These are phyloP conservation scores for Gossypium stocksii DNA, from an alignment of 345 rosid species.

Conservation along the genomic window DNA sequence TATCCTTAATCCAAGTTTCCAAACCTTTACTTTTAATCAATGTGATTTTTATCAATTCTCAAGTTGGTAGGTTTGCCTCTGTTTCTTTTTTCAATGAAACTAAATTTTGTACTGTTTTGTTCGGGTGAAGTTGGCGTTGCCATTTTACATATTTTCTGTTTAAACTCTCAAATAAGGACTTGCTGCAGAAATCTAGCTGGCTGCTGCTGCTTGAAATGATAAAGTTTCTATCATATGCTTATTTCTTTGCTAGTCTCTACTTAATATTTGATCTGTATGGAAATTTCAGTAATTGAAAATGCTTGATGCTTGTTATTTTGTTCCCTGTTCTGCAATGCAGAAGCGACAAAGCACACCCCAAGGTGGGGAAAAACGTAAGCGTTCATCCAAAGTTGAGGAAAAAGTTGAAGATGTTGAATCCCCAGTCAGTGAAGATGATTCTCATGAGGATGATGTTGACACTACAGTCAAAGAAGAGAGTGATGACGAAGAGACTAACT, in stretches of 20 bases:
- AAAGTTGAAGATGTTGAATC: constrained; percentile 23
- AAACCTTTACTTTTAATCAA: no score
- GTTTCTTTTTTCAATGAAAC: no score
- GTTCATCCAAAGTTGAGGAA: constrained; percentile 41
- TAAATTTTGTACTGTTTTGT: no score
- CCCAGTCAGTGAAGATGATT: constrained; percentile 40
- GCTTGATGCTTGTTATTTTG: constrained; percentile 2
- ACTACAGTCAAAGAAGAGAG: constrained; percentile 44
- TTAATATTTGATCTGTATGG: neutral
- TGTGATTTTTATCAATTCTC: no score
- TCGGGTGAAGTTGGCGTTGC: no score
- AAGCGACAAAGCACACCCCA: constrained; percentile 47
- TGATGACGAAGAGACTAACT: constrained; percentile 44
- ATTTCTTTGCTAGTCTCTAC: neutral
- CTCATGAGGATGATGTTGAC: constrained; percentile 42
- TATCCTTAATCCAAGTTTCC: no score
- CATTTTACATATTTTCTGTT: no score
- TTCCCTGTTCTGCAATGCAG: constrained; percentile 31
- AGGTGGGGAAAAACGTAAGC: constrained; percentile 48
- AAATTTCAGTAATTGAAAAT: neutral
- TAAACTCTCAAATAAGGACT: no score
- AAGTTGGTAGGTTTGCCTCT: no score
- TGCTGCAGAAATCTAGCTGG: neutral
- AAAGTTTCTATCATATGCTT: neutral
- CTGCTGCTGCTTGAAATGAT: neutral